Conservation (phyloP, 441 rosid species). For the Rhodomyrtus psidioides region DNA sequence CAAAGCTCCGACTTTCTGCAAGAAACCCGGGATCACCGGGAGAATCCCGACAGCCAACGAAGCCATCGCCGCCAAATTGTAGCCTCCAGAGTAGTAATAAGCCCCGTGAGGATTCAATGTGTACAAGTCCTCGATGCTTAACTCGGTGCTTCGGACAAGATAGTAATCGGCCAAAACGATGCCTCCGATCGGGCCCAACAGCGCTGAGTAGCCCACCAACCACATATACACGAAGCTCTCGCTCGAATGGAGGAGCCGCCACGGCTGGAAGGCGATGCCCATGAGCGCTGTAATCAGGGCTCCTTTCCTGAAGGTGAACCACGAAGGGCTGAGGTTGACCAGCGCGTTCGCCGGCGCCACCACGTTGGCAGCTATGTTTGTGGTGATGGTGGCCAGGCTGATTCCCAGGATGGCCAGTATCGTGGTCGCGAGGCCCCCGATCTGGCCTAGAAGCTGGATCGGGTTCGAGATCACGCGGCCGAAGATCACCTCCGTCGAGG, state of each 20-base stretch:
- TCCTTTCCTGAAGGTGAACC: conserved; percentile 68
- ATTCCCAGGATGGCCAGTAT: conserved; percentile 63
- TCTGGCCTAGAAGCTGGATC: conserved; percentile 59
- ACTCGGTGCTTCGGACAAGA: conserved; percentile 31
- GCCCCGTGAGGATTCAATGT: conserved; percentile 47
- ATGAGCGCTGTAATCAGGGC: conserved; percentile 68
- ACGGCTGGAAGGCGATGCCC: conserved; percentile 79
- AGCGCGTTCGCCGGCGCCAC: conserved; percentile 88
- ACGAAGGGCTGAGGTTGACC: conserved; percentile 71
- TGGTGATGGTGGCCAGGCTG: conserved; percentile 70
- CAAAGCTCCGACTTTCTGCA: conserved; percentile 54
- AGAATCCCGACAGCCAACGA: conserved; percentile 60
- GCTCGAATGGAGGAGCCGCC: conserved; percentile 77
- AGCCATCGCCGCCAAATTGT: conserved; percentile 45
- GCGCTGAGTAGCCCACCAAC: conserved; percentile 87
- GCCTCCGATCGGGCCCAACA: conserved; percentile 82
- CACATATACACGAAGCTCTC: conserved; percentile 95
- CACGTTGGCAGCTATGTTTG: conserved; percentile 89
- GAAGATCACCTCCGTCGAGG: conserved; percentile 66
- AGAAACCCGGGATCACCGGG: conserved; percentile 79
- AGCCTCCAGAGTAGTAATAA: conserved; percentile 59
- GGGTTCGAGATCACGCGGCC: conserved; percentile 80
- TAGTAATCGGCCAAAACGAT: conserved; percentile 70
- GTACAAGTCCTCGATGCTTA: conserved; percentile 51
- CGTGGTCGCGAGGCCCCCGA: conserved; percentile 58